Evolutionary conservation across 768 basidiomycete species (phyloP).

Genomic region (Pleurotus cornucopiae): DNA sequence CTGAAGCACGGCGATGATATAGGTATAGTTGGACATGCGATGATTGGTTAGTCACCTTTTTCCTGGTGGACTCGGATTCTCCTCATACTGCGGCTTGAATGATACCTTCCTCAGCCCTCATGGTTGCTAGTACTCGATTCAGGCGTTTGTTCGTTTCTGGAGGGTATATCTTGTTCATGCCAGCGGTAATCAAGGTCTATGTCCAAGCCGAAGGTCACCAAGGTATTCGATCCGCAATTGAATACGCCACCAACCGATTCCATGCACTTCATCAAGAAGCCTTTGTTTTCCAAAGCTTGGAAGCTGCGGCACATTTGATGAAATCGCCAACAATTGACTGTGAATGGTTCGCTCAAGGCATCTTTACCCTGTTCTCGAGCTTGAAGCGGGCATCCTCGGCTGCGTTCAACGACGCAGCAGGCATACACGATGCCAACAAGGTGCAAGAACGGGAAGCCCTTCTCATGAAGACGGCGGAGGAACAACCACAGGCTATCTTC

Average conservation of each 20-base stretch:
- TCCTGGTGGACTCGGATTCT: constrained; percentile 1
- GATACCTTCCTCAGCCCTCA: constrained; percentile 41
- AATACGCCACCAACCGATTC: constrained; percentile 69
- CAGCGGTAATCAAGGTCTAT: constrained; percentile 66
- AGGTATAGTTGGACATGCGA: constrained; percentile 69
- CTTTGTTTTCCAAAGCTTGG: constrained; percentile 72
- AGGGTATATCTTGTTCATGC: constrained; percentile 75
- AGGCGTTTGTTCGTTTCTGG: constrained; percentile 70
- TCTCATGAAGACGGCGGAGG: constrained; percentile 64
- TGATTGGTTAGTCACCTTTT: constrained; percentile 52
- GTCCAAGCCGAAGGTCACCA: constrained; percentile 51
- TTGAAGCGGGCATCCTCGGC: constrained; percentile 38
- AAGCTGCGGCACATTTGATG: constrained; percentile 53
- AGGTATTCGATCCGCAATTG: constrained; percentile 62
- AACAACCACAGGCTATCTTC: constrained; percentile 68
- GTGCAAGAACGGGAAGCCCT: constrained; percentile 67
- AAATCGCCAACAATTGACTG: constrained; percentile 43
- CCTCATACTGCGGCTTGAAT: background rate
- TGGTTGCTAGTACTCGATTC: constrained; percentile 76
- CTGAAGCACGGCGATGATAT: constrained; percentile 68
- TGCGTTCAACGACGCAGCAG: constrained; percentile 51
- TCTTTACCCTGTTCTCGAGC: constrained; percentile 57
- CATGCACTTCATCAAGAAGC: constrained; percentile 69
- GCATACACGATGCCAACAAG: constrained; percentile 61
- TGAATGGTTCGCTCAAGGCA: constrained; percentile 48